Percentiles rank a stretch among this genome's conserved stretches.
Evolutionary conservation across 225 moss, liverwort and hornwort species (phyloP).

Genomic region (Bryoerythrophyllum caledonicum): DNA sequence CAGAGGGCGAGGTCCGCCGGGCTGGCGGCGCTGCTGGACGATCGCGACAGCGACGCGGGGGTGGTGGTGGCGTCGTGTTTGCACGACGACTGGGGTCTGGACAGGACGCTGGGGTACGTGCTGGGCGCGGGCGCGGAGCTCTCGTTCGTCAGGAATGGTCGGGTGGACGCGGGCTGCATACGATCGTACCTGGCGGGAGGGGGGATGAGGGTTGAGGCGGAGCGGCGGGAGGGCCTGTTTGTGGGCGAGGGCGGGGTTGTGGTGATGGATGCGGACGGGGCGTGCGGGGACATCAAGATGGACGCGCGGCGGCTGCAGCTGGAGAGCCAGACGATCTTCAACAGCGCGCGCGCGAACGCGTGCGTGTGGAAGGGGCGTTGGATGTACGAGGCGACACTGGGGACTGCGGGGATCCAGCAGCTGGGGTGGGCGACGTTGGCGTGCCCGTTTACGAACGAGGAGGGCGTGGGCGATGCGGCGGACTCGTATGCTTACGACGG

Average conservation of each 20-base stretch:
- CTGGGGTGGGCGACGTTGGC: conserved; percentile 92
- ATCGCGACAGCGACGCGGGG: conserved; percentile 59
- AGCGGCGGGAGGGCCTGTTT: conserved; percentile 57
- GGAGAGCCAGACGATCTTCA: conserved; percentile 92
- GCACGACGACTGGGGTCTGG: conserved; percentile 83
- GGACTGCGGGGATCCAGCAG: conserved; percentile 97
- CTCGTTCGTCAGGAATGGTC: conserved; percentile 47
- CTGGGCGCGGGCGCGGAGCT: conserved; percentile 58
- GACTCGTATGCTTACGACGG: conserved; percentile 99
- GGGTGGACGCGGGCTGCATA: conserved; percentile 55
- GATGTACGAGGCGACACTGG: conserved; percentile 98
- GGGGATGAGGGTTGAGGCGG: conserved; percentile 17
- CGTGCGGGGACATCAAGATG: conserved; percentile 68
- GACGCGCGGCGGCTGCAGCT: conserved; percentile 60
- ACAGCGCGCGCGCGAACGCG: conserved; percentile 85
- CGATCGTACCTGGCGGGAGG: conserved; percentile 57
- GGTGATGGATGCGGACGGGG: conserved; percentile 64
- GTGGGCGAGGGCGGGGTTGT: conserved; percentile 63
- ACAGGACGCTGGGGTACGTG: conserved; percentile 72
- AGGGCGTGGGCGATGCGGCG: conserved; percentile 89
- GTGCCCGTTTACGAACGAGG: conserved; percentile 85
- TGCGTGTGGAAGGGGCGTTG: conserved; percentile 92
- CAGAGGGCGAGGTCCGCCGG: conserved; percentile 81
- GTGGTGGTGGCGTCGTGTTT: conserved; percentile 87
- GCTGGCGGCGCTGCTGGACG: conserved; percentile 81